Evolutionary conservation across 2,329 filamentous ascomycete species (phyloP).

Genomic region (Colletotrichum costaricense): DNA sequence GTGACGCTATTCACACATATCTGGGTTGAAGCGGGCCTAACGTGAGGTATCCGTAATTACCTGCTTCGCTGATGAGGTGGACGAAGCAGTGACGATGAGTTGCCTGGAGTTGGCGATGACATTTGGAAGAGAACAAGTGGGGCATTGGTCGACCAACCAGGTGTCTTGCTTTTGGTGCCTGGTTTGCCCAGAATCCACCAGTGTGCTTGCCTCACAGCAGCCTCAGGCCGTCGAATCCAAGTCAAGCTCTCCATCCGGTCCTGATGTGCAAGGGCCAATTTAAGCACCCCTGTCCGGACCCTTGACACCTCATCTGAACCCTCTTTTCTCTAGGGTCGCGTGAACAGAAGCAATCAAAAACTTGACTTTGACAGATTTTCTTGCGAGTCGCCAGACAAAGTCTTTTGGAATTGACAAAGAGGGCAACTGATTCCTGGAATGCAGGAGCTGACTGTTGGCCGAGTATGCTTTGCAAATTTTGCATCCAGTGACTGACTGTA

Average conservation of each 20-base stretch:
- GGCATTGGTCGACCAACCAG: not conserved
- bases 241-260: not conserved
- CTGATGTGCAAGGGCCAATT: slow-evolving; percentile 19
- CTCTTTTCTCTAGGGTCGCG: not conserved
- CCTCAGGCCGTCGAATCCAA: not conserved
- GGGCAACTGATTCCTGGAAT: not conserved
- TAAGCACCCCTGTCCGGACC: not conserved
- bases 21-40: not conserved
- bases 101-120: not conserved
- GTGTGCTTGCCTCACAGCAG: not conserved
- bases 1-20: not conserved
- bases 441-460: not conserved
- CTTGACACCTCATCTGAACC: not conserved
- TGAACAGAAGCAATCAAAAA: not conserved
- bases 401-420: not conserved
- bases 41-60: not conserved
- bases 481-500: not conserved
- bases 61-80: not conserved
- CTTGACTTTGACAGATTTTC: not conserved
- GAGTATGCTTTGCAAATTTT: not conserved
- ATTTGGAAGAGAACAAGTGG: not conserved
- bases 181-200: not conserved
- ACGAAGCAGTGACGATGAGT: not conserved
- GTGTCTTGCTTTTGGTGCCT: not conserved
- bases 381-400: no score